Base-by-base conservation (phyloP, 805 yeast genomes). In the Komagataella phaffii region DNA sequence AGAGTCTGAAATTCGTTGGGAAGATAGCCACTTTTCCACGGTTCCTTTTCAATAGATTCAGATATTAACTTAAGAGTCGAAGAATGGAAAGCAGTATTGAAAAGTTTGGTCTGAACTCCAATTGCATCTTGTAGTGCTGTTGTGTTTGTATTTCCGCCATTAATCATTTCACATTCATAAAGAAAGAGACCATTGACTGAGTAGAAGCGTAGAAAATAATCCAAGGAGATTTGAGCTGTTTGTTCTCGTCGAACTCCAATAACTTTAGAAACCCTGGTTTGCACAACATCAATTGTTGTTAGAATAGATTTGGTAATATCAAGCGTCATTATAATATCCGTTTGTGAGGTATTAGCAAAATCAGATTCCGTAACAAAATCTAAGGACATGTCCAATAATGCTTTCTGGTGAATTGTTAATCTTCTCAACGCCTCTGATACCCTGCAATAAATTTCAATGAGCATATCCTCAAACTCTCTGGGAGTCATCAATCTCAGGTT, bases 11-110 rank as follows among this genome's bases (percentile, higher is more conserved):
- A 63, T 1, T 62, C 61, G 1, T 67, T 61, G 0, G 77, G 61
- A 7, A 81, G 76, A n/a, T 77, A 76, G 17, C 75, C 77, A 51
- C 90, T 95, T 53, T 77, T 79, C 98, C 98, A 91, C 19, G 69
- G 69, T 56, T 90, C 98, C 48, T 70, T 68, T 50, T 85, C 90
- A 52, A 86, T 69, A 17, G 71, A 67, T 3, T 61, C 61, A 5
- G 75, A 68, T 24, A 87, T 64, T 4, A 64, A 62, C 52, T 73
- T 74, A 50, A 79, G 62, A 23, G 76, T 71, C 14, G 70, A 69
- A 49, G 73, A 72, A 56, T 85, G 89, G 57, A 76, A 75, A 36
- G 79, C 69, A 30, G 70, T 69, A 44, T 79, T 66, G 61, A 79
- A 89, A 51, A 76, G 74, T 53, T 74, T 79, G 3, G 84, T 73